Evolutionary conservation across 345 rosid species (phyloP).

Genomic region (Carallia pectinifolia): DNA sequence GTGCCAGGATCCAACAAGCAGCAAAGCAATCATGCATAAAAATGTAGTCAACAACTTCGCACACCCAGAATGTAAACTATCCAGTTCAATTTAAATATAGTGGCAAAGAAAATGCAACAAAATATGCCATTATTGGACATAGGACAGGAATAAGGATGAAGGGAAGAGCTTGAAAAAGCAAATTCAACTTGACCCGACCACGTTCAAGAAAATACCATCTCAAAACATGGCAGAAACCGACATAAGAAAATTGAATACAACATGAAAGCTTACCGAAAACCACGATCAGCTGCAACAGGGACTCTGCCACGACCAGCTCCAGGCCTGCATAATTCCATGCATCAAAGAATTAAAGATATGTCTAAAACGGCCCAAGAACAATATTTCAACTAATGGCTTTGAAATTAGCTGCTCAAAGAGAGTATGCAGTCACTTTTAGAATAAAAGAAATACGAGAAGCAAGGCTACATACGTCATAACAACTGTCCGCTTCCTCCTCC

Average conservation of each 20-base stretch:
- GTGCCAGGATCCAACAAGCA: slow-evolving; percentile 3
- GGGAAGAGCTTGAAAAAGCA: background rate
- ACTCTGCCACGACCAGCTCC: slow-evolving; percentile 42
- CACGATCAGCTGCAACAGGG: slow-evolving; percentile 33
- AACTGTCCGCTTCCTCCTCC: slow-evolving; percentile 78
- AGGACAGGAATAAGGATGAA: background rate
- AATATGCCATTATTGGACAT: background rate
- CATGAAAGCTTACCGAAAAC: slow-evolving; percentile 42
- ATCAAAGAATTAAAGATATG: background rate
- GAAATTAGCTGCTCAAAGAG: background rate
- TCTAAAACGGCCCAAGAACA: background rate
- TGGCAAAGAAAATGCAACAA: background rate
- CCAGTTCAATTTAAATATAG: background rate
- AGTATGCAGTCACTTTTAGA: background rate
- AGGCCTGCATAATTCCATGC: slow-evolving; percentile 42
- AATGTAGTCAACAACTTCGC: no score
- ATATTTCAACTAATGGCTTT: background rate
- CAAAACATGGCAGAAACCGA: background rate
- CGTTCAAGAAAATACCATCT: background rate
- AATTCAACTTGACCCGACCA: background rate
- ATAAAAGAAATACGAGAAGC: background rate
- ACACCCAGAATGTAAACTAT: no score
- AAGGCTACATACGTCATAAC: slow-evolving; percentile 59
- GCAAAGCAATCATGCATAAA: background rate
- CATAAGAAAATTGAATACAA: background rate